Evolutionary conservation across 345 rosid genomes (phyloP), one percentile per base, ranked within the genome.

Genomic region (Cochlearia excelsa): DNA sequence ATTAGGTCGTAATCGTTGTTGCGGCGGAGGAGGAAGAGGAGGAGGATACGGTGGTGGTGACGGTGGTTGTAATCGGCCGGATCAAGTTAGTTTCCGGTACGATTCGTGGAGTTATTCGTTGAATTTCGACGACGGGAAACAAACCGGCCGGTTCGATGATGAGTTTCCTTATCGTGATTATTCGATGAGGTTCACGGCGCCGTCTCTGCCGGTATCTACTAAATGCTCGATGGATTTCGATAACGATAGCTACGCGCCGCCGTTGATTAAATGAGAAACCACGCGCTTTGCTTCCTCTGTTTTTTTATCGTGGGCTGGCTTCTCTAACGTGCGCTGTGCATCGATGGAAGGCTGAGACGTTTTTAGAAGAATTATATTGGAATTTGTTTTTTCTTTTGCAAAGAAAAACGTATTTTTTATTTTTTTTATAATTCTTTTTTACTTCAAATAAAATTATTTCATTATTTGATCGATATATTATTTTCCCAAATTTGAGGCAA

Each of bases 91-190:
- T 51, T 88, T 75, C 76, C 78, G 77, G 39, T 92, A 92, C 59
- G 95, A 88, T 75, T 87, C 94, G 0, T 39, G 67, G 79, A 88
- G 97, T 49, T 88, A 92, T 54, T 69, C 95, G n/a, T 58, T 86
- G 74, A 92, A 92, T 51, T 92, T 92, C 62, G 97, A 92, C 40
- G 93, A 88, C 4, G 95, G 98, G 0, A 52, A 59, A 27, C 68
- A 60, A 11, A 67, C 69, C 10, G 70, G 65, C 29, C 54, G 38
- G 10, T 72, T 63, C 38, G 82, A 76, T 26, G 76, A 74, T 6
- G 81, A 71, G 55, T 61, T 46, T 29, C 30, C 59, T 6, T 51
- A 68, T 9, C 68, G 81, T 27, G 81, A 74, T 46, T 85, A 82
- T 65, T 79, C 87, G 4, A 68, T 71, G 8, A 59, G 85, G 72